Base-by-base conservation (phyloP, 208 protist species). In the Crithidia brevicula region DNA sequence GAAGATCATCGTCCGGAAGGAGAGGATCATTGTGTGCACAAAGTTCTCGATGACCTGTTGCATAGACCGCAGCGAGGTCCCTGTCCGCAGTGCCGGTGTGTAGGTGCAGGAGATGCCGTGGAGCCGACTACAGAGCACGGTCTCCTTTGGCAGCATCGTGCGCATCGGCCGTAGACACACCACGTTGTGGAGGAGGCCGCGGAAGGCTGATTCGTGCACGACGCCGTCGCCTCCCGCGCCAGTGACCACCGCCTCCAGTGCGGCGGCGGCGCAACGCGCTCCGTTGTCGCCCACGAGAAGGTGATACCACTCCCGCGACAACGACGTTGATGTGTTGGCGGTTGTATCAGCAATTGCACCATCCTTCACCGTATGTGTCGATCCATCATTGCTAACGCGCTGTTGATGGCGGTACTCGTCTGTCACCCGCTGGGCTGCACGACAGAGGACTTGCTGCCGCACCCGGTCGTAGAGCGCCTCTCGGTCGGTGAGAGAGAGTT, bases 1-100 rank as follows among this genome's bases (percentile, higher is more conserved):
- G 62, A 94, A 96, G n/a, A 93, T 60, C 50, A 82, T 85, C 2
- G 91, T 86, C 43, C 79, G 79, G 45, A 87, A 92, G 28, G 68
- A 65, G 0, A 33, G 6, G 22, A 83, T 68, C 59, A 89, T 80
- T 1, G 45, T 70, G 31, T 81, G 66, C 40, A 94, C 78, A 66
- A 96, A 96, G 4, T 64, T 22, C 77, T 96, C 88, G 18, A 96
- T 52, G 2, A 65, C 71, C 30, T 86, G 79, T 58, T 81, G 70
- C 18, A 93, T 57, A 9, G 88, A 92, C 1, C 69, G 81, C 20
- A 80, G 38, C 46, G 63, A 67, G 20, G 74, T 90, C 20, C 62
- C 25, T 0, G 91, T 93, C 30, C 69, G 43, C 25, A 92, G 58
- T 9, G 77, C 70, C 18, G 91, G 88, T 1, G 86, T 89, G 68